Evolutionary conservation across 2,329 filamentous ascomycete species (phyloP).

Genomic region (Colletotrichum tamarilloi): DNA sequence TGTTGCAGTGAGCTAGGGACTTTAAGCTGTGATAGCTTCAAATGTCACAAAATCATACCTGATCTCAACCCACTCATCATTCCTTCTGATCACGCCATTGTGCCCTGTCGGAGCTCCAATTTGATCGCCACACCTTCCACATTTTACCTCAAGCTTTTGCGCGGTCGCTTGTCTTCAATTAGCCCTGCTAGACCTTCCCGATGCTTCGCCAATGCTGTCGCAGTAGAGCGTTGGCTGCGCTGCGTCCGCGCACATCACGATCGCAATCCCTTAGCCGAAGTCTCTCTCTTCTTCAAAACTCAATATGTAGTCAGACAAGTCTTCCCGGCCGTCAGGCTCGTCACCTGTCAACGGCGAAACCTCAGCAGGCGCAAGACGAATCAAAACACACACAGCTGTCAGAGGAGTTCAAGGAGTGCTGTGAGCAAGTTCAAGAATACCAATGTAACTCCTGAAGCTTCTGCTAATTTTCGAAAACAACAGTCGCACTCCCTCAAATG

Average conservation of each 20-base stretch:
- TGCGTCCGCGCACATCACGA: constrained; percentile 2
- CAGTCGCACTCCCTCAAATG: constrained; percentile 45
- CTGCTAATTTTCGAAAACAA: background rate
- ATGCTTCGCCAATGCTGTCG: constrained; percentile 37
- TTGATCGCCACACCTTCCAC: background rate
- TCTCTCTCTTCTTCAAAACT: background rate
- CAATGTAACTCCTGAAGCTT: background rate
- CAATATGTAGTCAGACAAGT: background rate
- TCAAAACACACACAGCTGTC: constrained; percentile 9
- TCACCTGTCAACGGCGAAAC: constrained; percentile 6
- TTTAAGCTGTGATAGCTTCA: constrained; percentile 32
- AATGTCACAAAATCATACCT: background rate
- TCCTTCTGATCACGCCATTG: background rate
- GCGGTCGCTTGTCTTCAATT: background rate
- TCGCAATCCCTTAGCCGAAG: background rate
- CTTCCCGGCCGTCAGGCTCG: background rate
- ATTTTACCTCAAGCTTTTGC: background rate
- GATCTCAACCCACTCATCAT: background rate
- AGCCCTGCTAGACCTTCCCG: background rate
- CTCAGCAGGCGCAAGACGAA: background rate
- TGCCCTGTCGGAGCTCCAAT: background rate
- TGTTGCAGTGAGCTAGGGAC: constrained; percentile 1
- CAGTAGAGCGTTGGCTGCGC: constrained; percentile 21
- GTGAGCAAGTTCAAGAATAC: constrained; percentile 11
- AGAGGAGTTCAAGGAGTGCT: constrained; percentile 31